Evolutionary conservation across 148 eudicot species (phyloP), one percentile per base, ranked within the genome.

Genomic region (Camellia lanceoleosa): DNA sequence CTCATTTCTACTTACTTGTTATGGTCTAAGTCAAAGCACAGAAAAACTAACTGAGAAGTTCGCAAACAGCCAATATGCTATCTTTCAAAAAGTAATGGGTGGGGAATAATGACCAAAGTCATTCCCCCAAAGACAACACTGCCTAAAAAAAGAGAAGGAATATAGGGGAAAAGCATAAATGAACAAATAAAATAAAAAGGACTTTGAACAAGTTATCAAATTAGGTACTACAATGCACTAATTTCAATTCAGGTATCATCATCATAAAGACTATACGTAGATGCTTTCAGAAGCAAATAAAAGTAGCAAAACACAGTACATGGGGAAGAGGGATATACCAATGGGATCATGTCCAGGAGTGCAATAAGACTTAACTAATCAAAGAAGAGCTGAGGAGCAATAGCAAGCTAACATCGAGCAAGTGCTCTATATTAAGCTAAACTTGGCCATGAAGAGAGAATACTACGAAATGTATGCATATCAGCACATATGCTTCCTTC

Each of bases 331-430:
- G 3, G 38, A 13, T 71, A 70, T 51, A 16, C 11, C 4, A 16
- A 61, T 10, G 15, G 60, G 60, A 56, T 56, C 61, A 56, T 14
- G 16, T 56, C 61, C 13, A 7, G 61, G 0, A 56, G 13, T 56
- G 16, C 61, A n/a, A 51, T 1, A 51, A 49, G 74, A 51, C 58
- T 71, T n/a, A 71, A 55, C 74, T 71, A 47, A 49, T 71, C 41
- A 71, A 49, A 71, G 56, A 12, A 49, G 59, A 42, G 20, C 23
- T 9, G 42, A 2, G 74, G 18, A 12, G 10, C n/a, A 71, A 0
- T 9, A 52, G 62, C n/a, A 23, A 73, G n/a, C 10, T 30, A 54
- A 54, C 19, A 11, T 73, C 54, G 12, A 54, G 54, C 38, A 4
- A 4, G 62, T 30, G 46, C 62, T 73, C 16, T 3, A 13, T 14